Conservation (phyloP, 2,329 filamentous ascomycete genomes). For the Xylaria hypoxylon region DNA sequence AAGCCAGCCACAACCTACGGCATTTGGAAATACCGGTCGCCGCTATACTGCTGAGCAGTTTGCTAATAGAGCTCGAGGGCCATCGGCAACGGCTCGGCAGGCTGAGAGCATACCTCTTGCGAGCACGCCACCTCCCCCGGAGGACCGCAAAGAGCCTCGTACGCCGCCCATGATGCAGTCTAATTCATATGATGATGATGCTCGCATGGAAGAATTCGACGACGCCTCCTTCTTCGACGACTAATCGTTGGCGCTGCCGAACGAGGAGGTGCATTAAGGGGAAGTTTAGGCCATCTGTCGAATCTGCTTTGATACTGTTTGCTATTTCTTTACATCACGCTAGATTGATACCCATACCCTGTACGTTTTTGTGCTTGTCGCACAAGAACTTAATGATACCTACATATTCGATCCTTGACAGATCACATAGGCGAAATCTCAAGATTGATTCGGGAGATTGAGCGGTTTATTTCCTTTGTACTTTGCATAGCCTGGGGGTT, state of each 20-base stretch:
- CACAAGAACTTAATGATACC: slow-evolving; percentile 38
- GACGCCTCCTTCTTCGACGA: slow-evolving; percentile 70
- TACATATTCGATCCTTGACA: slow-evolving; percentile 33
- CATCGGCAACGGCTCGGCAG: slow-evolving; percentile 52
- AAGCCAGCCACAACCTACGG: slow-evolving; percentile 65
- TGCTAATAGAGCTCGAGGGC: slow-evolving; percentile 53
- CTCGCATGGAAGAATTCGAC: slow-evolving; percentile 68
- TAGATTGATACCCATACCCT: slow-evolving; percentile 43
- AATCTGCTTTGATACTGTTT: slow-evolving; percentile 41
- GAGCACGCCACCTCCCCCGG: slow-evolving; percentile 59
- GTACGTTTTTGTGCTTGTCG: slow-evolving; percentile 31
- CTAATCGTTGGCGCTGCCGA: slow-evolving; percentile 37
- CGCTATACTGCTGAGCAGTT: slow-evolving; percentile 66
- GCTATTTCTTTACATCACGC: slow-evolving; percentile 38
- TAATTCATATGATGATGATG: slow-evolving; percentile 71
- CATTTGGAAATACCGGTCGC: slow-evolving; percentile 70
- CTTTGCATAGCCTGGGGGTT: slow-evolving; percentile 36
- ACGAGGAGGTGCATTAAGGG: slow-evolving; percentile 3
- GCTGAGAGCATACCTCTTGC: slow-evolving; percentile 56
- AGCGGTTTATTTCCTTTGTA: slow-evolving; percentile 37
- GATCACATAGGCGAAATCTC: slow-evolving; percentile 28
- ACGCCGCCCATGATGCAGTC: slow-evolving; percentile 73
- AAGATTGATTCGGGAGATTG: slow-evolving; percentile 34
- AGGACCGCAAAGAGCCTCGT: slow-evolving; percentile 57
- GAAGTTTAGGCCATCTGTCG: slow-evolving; percentile 18